phyloP scores from a whole-genome alignment of 2,329 filamentous ascomycete species.

The Phialophora expanda region DNA sequence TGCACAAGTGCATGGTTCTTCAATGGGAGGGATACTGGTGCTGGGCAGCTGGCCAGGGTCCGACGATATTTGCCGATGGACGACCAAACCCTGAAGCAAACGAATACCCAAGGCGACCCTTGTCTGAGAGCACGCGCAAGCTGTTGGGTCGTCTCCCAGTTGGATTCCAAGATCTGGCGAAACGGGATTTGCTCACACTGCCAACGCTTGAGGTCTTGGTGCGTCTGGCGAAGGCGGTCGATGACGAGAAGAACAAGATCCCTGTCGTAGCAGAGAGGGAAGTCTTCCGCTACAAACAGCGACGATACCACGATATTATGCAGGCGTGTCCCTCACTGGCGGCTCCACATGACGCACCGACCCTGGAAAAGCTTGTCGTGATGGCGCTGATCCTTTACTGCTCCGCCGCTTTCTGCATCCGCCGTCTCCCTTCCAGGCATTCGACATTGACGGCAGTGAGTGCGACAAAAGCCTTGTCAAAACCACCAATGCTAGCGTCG shows the following conservation, averaged over 20 bases:
- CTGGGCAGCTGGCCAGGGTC: neutral
- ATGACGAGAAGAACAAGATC: neutral
- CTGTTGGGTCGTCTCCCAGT: neutral
- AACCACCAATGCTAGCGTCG: neutral
- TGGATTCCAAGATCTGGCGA: neutral
- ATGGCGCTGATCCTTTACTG: constrained; percentile 10
- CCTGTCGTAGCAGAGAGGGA: neutral
- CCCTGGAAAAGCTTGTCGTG: constrained; percentile 11
- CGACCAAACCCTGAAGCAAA: neutral
- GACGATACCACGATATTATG: constrained; percentile 1
- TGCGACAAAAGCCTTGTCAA: neutral
- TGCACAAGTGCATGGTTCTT: neutral
- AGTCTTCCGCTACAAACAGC: neutral
- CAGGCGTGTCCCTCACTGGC: neutral
- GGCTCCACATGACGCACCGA: neutral
- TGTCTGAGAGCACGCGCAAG: neutral
- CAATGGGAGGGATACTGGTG: constrained; percentile 9
- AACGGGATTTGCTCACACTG: neutral
- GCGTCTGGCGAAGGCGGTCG: neutral
- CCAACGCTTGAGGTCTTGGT: neutral
- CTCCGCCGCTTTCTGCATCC: constrained; percentile 7
- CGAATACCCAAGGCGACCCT: neutral
- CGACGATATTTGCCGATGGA: constrained; percentile 2
- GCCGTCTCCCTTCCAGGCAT: constrained; percentile 3
- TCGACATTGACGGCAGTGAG: neutral